These are phyloP conservation scores for Gaeumannomyces tritici DNA, from an alignment of 2,329 filamentous ascomycete species.

Conservation along the genomic window DNA sequence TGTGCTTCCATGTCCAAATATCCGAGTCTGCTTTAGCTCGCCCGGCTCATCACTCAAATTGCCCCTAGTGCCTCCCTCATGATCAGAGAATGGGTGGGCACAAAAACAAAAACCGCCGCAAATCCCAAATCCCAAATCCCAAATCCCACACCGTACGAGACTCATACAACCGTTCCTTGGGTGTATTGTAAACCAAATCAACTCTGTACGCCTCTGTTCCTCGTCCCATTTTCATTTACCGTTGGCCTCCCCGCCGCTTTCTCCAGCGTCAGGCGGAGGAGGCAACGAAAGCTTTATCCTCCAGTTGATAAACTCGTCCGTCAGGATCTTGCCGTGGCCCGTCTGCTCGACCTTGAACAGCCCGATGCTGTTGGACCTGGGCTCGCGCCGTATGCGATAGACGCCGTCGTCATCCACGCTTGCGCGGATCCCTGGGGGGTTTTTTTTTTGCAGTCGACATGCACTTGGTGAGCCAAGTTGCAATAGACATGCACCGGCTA, in stretches of 20 bases:
- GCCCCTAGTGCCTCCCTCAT: neutral
- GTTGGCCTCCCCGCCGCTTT: neutral
- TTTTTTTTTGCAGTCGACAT: neutral
- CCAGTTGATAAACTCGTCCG: conserved; percentile 71
- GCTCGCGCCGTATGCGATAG: conserved; percentile 65
- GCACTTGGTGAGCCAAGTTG: no score
- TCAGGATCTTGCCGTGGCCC: conserved; percentile 68
- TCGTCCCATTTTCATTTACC: neutral
- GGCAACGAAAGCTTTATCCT: conserved; percentile 39
- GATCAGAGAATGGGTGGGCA: no score
- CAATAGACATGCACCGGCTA: no score
- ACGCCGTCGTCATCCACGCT: conserved; percentile 62
- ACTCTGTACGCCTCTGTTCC: no score
- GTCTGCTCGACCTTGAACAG: conserved; percentile 64
- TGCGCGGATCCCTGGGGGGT: conserved; percentile 57
- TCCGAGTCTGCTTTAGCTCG: no score
- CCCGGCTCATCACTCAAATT: no score
- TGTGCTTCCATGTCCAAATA: no score
- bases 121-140: no score
- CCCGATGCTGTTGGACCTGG: conserved; percentile 57
- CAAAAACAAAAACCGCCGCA: no score
- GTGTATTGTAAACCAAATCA: no score
- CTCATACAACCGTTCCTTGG: no score
- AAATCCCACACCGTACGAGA: no score
- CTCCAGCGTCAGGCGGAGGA: conserved; percentile 12